Base-by-base conservation (phyloP, 352 stramenopile species). In the Phytophthora foliorum region DNA sequence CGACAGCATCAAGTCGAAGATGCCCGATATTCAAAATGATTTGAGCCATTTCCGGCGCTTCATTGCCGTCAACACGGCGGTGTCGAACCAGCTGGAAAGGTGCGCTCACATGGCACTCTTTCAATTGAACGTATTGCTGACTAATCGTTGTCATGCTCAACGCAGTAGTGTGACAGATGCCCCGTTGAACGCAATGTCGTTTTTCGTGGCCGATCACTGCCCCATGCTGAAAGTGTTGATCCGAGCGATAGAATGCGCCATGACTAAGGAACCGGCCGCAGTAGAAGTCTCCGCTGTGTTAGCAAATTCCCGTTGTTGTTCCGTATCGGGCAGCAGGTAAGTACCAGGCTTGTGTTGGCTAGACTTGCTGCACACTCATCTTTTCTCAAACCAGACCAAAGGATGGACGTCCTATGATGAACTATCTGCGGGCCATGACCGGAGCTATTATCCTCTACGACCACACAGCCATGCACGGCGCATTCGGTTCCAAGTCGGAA, bases 371-470 rank as follows among this genome's bases (percentile, higher is more conserved):
- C 29, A 19, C 0, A 24, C 9, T 49, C 6, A 48, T 44, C 4
- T 31, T 38, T 48, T 32, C 5, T 49, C 17, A 2, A 14, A 27
- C 22, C 32, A 86, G 75, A 36, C 45, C 69, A 46, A 80, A 86
- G 32, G 80, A 89, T 22, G 66, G 67, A 3, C 70, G 67, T 2
- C 69, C 66, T 9, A 80, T 81, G 60, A 65, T 88, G 54, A 77
- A 82, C 17, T 81, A 77, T 25, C 34, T 90, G 39, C 82, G 78
- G 13, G 72, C 77, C 13, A 89, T 90, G 78, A 77, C 80, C 3
- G 80, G 78, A 22, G 74, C 80, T 13, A 89, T 90, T 42, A 63
- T 90, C 38, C 57, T 90, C 11, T 89, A 87, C 57, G 82, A 90
- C 66, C 82, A 89, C 61, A 76, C 69, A 52, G 75, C 59, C 17